phyloP scores from a whole-genome alignment of 345 rosid species.

The Camelina laxa region DNA sequence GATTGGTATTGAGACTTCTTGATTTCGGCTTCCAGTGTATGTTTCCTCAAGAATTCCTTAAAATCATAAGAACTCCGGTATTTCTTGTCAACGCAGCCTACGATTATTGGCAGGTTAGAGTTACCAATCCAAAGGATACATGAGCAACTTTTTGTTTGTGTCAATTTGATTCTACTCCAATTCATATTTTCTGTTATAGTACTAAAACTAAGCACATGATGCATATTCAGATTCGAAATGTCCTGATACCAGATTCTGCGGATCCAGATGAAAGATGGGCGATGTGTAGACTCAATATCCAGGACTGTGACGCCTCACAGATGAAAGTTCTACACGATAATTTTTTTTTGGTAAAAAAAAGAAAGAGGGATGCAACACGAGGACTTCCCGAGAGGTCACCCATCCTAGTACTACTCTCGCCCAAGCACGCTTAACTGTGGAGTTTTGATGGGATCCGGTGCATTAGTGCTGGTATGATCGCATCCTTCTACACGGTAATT shows the following conservation, averaged over 20 bases:
- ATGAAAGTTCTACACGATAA: constrained; percentile 61
- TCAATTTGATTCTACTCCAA: constrained; percentile 19
- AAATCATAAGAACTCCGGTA: constrained; percentile 62
- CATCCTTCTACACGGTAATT: too few relatives aligned
- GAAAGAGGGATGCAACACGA: too few relatives aligned
- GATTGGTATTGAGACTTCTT: constrained; percentile 14
- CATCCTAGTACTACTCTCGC: too few relatives aligned
- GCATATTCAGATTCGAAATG: constrained; percentile 59
- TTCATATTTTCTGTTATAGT: constrained; percentile 17
- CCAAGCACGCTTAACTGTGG: too few relatives aligned
- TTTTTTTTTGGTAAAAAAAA: too few relatives aligned
- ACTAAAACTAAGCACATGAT: constrained; percentile 38
- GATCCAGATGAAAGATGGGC: constrained; percentile 63
- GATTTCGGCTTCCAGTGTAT: constrained; percentile 56
- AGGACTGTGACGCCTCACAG: constrained; percentile 61
- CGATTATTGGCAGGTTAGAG: constrained; percentile 90
- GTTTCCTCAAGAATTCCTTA: constrained; percentile 64
- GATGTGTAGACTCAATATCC: constrained; percentile 63
- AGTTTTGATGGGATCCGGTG: too few relatives aligned
- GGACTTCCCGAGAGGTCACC: too few relatives aligned
- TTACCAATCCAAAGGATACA: constrained; percentile 1
- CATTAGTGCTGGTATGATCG: too few relatives aligned
- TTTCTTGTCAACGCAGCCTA: constrained; percentile 83
- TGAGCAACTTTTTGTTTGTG: not conserved
- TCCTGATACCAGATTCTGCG: constrained; percentile 62